Evolutionary conservation across 441 rosid genomes (phyloP), one percentile per base, ranked within the genome.

Genomic region (Pelargonium citronellum): DNA sequence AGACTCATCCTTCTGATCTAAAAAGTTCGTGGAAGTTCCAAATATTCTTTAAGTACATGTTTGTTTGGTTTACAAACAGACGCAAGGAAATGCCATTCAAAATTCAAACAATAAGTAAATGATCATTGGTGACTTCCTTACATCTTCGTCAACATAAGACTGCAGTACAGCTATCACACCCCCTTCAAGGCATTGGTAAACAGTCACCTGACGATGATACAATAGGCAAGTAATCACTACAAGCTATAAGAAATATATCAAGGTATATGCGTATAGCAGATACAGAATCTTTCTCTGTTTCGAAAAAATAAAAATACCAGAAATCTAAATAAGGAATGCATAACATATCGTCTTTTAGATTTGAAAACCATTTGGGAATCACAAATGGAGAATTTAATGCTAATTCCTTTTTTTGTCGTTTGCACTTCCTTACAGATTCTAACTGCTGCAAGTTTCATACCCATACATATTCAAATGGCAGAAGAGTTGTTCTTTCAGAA

Each of bases 1-100:
- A 1, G 96, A 89, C 84, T 94, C 99, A 5, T 91, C 96, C 87
- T 87, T 94, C 99, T 94, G 91, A 82, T 81, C 86, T 83, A 88
- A 77, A 83, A 60, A 78, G 75, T 80, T 86, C 71, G 81, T 73
- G 77, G 78, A 89, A 79, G 70, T 76, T 69, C 82, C 84, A 73
- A 75, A 27, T 13, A 53, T 67, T 68, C 68, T 30, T 83, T 67
- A 79, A 46, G 64, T 69, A 81, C 72, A 64, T 71, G 61, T 46
- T 12, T 37, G 34, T 57, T 17, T 17, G 57, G 67, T 63, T 71
- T 51, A 63, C 16, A 61, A 55, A 30, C 6, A 57, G 19, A 49
- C 15, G 11, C 34, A 22, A 16, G 13, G 17, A 24, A 20, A 64
- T 22, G 16, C 17, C 46, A 22, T 10, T 55, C 37, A 9, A 69